A percentile compares a stretch with the other conserved stretches of the same genome.
phyloP scores from a whole-genome alignment of 768 basidiomycete species.

The Albatrellus ellisii region DNA sequence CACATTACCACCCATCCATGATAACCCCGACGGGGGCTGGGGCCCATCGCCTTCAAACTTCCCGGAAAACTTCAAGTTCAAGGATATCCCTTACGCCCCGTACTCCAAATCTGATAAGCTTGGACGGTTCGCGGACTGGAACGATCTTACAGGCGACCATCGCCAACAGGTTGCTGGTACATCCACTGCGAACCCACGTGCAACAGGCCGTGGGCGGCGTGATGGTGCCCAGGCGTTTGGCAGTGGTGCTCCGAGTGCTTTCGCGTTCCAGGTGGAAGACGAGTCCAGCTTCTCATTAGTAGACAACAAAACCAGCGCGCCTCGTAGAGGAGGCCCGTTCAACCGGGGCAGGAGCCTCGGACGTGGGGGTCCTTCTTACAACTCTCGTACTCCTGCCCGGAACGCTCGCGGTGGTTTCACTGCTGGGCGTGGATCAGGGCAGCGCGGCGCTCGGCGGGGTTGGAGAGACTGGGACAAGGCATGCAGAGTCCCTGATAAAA shows the following conservation, averaged over 20 bases:
- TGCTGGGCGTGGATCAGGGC: conserved; percentile 31
- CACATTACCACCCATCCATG: conserved; percentile 75
- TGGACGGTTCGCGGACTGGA: conserved; percentile 97
- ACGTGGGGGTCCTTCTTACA: conserved; percentile 24
- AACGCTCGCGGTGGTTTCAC: conserved; percentile 26
- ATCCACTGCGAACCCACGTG: conserved; percentile 27
- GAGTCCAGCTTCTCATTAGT: conserved; percentile 95
- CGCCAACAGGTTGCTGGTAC: conserved; percentile 41
- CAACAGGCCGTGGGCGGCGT: conserved; percentile 40
- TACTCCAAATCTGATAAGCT: conserved; percentile 99
- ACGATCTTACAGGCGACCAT: conserved; percentile 55
- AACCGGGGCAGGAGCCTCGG: conserved; percentile 33
- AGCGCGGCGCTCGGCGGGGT: conserved; percentile 53
- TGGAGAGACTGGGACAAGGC: conserved; percentile 97
- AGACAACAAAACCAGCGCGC: conserved; percentile 66
- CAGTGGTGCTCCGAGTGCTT: conserved; percentile 80
- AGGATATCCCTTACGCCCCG: conserved; percentile 96
- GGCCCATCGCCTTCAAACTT: conserved; percentile 74
- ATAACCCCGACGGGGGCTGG: conserved; percentile 92
- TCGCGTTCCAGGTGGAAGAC: conserved; percentile 96
- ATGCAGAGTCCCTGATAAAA: conserved; percentile 5
- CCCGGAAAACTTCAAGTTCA: conserved; percentile 91
- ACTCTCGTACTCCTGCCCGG: conserved; percentile 31
- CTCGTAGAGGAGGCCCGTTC: conserved; percentile 59
- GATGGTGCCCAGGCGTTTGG: conserved; percentile 82